Base-by-base conservation (phyloP, 306 rosid species). In the Gastrolobium bilobum region DNA sequence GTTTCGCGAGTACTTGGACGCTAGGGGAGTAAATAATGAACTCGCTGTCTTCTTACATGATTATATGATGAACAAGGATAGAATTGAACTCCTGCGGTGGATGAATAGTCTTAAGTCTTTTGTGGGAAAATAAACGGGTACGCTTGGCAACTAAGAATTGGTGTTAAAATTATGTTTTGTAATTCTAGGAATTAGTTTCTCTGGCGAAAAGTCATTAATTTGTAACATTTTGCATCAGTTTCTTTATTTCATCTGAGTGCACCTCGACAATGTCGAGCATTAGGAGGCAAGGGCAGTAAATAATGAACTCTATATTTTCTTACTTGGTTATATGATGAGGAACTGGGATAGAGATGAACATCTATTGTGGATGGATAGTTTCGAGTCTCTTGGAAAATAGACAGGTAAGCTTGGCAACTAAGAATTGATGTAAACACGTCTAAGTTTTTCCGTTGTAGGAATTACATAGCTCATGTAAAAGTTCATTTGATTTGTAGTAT, bases 51-150 rank as follows among this genome's bases (percentile, higher is more conserved):
- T 95, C 86, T 86, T 95, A 87, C 96, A 90, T 67, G 81, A 88
- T 14, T 92, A 78, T 78, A 87, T 92, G 91, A 79, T 73, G 92
- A 92, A 92, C 91, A 95, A 94, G 86, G 95, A 91, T 73, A 91
- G 88, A 78, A 81, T 79, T 84, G 99, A 92, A 79, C 92, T 91
- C 82, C 73, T 92, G 51, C 76, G 73, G 46, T 94, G 94, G 93
- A 59, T 94, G 85, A 84, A 67, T 67, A 80, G 73, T 10, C 91
- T 92, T 84, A 77, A 87, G 79, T 81, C 80, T 46, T 87, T 82
- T 82, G 81, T 94, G 51, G 92, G 88, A 54, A 85, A 82, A 61
- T 89, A 88, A 87, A 51, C 48, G 8, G 81, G 59, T 83, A 29
- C 68, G 74, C 43, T 42, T 43, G 42, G 29, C 35, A 70, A 7